Evolutionary conservation across 306 rosid species (phyloP).

Genomic region (Begonia fuchsioides): DNA sequence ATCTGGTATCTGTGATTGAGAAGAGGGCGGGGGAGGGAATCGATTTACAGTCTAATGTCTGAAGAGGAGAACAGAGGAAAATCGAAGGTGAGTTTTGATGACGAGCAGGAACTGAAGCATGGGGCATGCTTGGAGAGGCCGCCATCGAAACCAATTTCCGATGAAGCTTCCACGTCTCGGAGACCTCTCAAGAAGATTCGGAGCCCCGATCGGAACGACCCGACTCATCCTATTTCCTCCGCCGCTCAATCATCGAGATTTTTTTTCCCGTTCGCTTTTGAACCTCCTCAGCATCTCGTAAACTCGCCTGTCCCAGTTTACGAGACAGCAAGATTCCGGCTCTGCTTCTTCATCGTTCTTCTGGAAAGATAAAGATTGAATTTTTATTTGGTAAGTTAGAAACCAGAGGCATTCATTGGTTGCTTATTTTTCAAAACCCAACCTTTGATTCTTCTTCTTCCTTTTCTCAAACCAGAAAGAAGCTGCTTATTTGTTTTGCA

Average conservation of each 20-base stretch:
- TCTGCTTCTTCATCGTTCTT: constrained; percentile 32
- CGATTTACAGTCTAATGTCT: constrained; percentile 22
- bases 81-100: constrained; percentile 25
- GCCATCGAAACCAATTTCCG: constrained; percentile 53
- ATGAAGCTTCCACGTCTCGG: constrained; percentile 31
- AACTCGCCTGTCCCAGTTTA: constrained; percentile 17
- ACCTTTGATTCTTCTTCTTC: constrained; percentile 23
- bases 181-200: constrained; percentile 72
- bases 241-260: constrained; percentile 22
- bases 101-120: constrained; percentile 3
- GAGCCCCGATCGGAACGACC: constrained; percentile 36
- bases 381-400: neutral
- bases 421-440: constrained; percentile 12
- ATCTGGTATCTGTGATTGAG: constrained; percentile 7
- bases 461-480: too few relatives aligned
- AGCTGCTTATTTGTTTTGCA: too few relatives aligned
- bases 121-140: constrained; percentile 22
- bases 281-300: constrained; percentile 25
- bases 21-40: constrained; percentile 27
- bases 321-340: constrained; percentile 21
- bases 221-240: neutral
- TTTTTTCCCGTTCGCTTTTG: constrained; percentile 57
- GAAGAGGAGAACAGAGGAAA: constrained; percentile 31
- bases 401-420: neutral
- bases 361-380: constrained; percentile 39